These are phyloP conservation scores for Sesbania bispinosa DNA, from an alignment of 306 rosid genomes.

Conservation along the genomic window DNA sequence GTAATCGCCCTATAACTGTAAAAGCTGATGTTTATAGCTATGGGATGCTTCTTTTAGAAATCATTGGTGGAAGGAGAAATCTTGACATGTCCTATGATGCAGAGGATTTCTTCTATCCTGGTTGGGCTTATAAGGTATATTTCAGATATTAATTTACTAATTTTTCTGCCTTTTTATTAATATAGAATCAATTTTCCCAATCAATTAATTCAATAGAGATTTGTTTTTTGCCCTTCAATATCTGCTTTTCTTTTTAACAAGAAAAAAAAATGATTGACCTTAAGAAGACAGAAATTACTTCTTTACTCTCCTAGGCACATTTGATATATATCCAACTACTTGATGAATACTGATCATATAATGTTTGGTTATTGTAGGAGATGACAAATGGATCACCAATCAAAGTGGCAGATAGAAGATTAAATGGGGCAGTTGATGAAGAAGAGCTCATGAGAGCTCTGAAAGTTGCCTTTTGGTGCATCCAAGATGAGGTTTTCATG, in stretches of 20 bases:
- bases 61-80: slow-evolving; percentile 93
- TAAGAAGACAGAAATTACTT: not conserved
- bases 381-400: slow-evolving; percentile 52
- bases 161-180: not conserved
- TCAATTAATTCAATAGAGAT: too few relatives aligned
- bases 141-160: not conserved
- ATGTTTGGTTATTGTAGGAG: slow-evolving; percentile 47
- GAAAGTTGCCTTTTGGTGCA: slow-evolving; percentile 92
- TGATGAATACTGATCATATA: slow-evolving; percentile 3
- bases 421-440: slow-evolving; percentile 76
- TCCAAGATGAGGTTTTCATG: slow-evolving; percentile 76
- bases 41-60: slow-evolving; percentile 92
- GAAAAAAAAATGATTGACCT: not conserved
- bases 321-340: not conserved
- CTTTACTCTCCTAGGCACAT: not conserved
- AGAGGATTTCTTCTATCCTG: slow-evolving; percentile 89
- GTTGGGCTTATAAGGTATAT: slow-evolving; percentile 90
- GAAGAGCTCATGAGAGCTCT: slow-evolving; percentile 65
- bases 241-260: too few relatives aligned
- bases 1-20: slow-evolving; percentile 92
- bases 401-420: slow-evolving; percentile 74
- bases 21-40: slow-evolving; percentile 96
- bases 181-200: not conserved
- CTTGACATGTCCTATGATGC: slow-evolving; percentile 84
- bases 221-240: too few relatives aligned